Evolutionary conservation across 2,329 filamentous ascomycete species (phyloP).

Genomic region (Didymella arachidicola): DNA sequence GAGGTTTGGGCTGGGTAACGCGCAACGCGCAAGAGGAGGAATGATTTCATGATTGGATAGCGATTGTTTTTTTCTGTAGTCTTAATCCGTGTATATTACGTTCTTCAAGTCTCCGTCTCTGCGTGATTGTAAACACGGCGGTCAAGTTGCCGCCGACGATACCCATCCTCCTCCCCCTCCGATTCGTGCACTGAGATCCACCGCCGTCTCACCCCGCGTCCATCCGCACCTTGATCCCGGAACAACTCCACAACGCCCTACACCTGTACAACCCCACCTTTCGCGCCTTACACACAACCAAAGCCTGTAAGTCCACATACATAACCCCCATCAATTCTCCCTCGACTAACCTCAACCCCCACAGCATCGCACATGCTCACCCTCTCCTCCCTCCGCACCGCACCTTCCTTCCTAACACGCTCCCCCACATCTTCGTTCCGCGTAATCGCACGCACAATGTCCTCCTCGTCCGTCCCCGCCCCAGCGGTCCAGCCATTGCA

Average conservation of each 20-base stretch:
- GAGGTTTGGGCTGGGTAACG: slow-evolving; percentile 16
- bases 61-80: slow-evolving; percentile 20
- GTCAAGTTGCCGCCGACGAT: slow-evolving; percentile 2
- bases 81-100: slow-evolving; percentile 23
- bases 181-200: slow-evolving; percentile 18
- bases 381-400: neutral
- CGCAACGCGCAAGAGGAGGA: slow-evolving; percentile 25
- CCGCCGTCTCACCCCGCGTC: slow-evolving; percentile 10
- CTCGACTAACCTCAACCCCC: neutral
- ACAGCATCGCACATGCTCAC: too few species aligned
- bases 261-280: slow-evolving; percentile 10
- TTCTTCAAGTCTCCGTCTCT: neutral
- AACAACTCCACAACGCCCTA: slow-evolving; percentile 19
- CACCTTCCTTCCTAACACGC: neutral
- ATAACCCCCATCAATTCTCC: neutral
- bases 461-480: neutral
- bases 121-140: neutral
- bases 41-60: slow-evolving; percentile 36
- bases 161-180: slow-evolving; percentile 15
- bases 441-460: too few species aligned
- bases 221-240: slow-evolving; percentile 15
- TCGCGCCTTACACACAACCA: neutral
- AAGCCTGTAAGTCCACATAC: slow-evolving; percentile 3
- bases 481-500: too few species aligned
- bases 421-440: too few species aligned